Evolutionary conservation across 2,329 filamentous ascomycete species (phyloP).

Genomic region (Penicillium decumbens): DNA sequence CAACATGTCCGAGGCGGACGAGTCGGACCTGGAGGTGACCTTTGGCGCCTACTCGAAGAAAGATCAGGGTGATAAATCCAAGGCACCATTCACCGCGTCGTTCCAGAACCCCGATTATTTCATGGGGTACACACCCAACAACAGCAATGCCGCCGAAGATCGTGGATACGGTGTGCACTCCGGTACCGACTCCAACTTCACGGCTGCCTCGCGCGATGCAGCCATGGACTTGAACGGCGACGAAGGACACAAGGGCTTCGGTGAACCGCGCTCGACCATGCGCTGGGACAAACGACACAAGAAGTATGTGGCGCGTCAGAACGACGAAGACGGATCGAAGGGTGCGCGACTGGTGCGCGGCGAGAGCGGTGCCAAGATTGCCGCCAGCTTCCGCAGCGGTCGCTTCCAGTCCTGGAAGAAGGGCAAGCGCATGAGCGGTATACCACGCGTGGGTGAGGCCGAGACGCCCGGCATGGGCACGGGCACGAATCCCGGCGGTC

Average conservation of each 20-base stretch:
- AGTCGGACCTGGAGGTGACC: slow-evolving; percentile 63
- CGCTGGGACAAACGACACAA: slow-evolving; percentile 96
- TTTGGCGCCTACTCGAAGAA: slow-evolving; percentile 57
- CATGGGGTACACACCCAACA: slow-evolving; percentile 90
- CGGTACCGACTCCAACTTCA: slow-evolving; percentile 70
- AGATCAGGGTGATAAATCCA: slow-evolving; percentile 46
- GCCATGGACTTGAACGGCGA: slow-evolving; percentile 93
- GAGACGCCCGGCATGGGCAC: slow-evolving; percentile 51
- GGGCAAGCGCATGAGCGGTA: slow-evolving; percentile 70
- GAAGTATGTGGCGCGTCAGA: slow-evolving; percentile 86
- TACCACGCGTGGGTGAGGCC: slow-evolving; percentile 77
- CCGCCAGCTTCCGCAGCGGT: slow-evolving; percentile 85
- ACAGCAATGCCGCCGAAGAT: slow-evolving; percentile 77
- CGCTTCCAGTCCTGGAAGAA: slow-evolving; percentile 91
- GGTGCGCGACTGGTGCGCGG: slow-evolving; percentile 73
- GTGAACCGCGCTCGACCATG: slow-evolving; percentile 69
- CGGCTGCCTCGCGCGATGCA: slow-evolving; percentile 76
- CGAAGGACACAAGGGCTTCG: slow-evolving; percentile 72
- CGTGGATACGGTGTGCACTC: slow-evolving; percentile 90
- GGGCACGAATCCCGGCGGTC: slow-evolving; percentile 28
- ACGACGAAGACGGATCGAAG: slow-evolving; percentile 89
- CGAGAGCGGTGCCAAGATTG: slow-evolving; percentile 93
- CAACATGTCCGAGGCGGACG: slow-evolving; percentile 58
- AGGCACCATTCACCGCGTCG: slow-evolving; percentile 44
- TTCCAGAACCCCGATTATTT: slow-evolving; percentile 86